Percentiles rank a stretch among this genome's conserved stretches.
Conservation (phyloP, 202 grass and related monocot genomes). For the Schoenoplectus tabernaemontani region DNA sequence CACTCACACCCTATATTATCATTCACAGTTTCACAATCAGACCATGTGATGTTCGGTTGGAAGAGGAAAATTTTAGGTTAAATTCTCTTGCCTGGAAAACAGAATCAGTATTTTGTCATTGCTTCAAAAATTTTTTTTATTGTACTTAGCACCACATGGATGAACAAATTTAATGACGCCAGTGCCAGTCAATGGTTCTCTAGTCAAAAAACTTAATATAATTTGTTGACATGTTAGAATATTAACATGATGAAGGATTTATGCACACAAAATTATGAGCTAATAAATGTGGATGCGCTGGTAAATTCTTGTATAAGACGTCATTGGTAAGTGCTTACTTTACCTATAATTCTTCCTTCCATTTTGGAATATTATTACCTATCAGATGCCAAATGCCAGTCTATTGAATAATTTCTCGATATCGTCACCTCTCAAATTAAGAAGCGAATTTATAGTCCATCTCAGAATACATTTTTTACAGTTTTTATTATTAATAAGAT, state of each 20-base stretch:
- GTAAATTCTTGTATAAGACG: no score
- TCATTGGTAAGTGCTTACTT: no score
- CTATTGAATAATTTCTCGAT: no score
- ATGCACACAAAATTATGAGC: neutral
- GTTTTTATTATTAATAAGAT: no score
- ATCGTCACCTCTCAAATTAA: no score
- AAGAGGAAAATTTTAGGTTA: neutral
- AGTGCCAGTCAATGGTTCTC: neutral
- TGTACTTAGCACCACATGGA: neutral
- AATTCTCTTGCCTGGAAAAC: neutral
- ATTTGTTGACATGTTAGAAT: neutral
- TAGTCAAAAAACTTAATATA: no score
- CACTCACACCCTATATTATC: neutral
- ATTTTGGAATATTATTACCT: no score
- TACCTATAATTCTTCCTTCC: no score
- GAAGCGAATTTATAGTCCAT: no score
- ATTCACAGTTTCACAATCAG: neutral
- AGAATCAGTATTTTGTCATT: neutral
- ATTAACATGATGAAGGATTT: neutral
- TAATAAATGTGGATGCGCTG: neutral
- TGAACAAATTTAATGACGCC: neutral
- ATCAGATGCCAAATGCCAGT: no score
- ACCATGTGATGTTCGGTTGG: slow-evolving; percentile 5
- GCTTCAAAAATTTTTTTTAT: neutral
- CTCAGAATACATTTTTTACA: no score